Percentiles rank a stretch among this genome's conserved stretches.
These are phyloP conservation scores for Akanthomyces lecanii DNA, from an alignment of 2,329 filamentous ascomycete species.

Conservation along the genomic window DNA sequence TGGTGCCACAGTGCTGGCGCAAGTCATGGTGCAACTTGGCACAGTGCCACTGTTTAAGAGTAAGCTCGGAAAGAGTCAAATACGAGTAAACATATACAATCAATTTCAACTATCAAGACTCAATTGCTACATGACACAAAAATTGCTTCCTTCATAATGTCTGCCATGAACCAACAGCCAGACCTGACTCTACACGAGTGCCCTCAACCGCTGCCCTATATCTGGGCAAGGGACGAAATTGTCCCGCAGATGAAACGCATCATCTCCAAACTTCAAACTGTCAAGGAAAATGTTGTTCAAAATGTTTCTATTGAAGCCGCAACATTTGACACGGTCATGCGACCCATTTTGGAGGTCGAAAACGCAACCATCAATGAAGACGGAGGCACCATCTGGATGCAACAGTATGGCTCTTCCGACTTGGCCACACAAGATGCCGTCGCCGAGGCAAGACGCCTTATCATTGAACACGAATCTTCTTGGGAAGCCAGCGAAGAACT, in stretches of 20 bases:
- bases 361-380: conserved; percentile 43
- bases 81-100: neutral
- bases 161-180: neutral
- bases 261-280: neutral
- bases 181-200: neutral
- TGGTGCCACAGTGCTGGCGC: neutral
- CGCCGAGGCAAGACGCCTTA: conserved; percentile 46
- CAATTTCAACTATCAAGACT: neutral
- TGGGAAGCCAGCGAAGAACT: conserved; percentile 47
- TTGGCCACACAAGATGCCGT: conserved; percentile 47
- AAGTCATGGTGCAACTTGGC: neutral
- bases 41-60: neutral
- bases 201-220: neutral
- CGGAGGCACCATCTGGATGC: conserved; percentile 48
- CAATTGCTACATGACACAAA: neutral
- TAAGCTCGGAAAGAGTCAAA: neutral
- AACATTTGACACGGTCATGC: conserved; percentile 43
- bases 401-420: conserved; percentile 50
- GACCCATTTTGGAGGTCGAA: conserved; percentile 55
- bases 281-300: neutral
- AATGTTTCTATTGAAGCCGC: neutral
- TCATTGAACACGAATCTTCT: conserved; percentile 28
- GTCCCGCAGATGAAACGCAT: neutral
- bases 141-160: neutral
- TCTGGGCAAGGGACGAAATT: neutral